These are phyloP conservation scores for Porphyra umbilicalis DNA, from an alignment of 31 red algal species.

Conservation along the genomic window DNA sequence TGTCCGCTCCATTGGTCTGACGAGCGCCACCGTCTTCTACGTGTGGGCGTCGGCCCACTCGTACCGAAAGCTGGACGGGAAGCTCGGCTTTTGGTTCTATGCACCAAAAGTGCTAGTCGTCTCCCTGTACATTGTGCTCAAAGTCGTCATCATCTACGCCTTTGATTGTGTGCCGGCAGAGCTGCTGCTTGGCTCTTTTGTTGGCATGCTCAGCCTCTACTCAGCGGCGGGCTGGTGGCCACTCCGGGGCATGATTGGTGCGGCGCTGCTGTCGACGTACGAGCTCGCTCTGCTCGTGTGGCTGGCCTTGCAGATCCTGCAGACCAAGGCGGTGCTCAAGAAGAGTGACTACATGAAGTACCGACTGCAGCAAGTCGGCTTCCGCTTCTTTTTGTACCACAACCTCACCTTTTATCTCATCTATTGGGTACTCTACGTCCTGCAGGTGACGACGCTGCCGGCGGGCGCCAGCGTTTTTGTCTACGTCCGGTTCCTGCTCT, in stretches of 20 bases:
- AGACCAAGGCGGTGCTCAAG: constrained; percentile 60
- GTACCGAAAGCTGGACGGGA: constrained; percentile 58
- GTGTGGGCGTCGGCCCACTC: constrained; percentile 83
- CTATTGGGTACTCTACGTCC: constrained; percentile 48
- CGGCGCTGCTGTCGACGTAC: constrained; percentile 41
- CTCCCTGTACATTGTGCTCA: constrained; percentile 42
- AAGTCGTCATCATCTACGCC: constrained; percentile 40
- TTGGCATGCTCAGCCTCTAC: constrained; percentile 70
- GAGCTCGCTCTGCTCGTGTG: constrained; percentile 38
- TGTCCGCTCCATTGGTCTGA: constrained; percentile 45
- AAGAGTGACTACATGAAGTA: constrained; percentile 74
- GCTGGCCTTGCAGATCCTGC: constrained; percentile 36
- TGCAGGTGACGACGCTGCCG: constrained; percentile 37
- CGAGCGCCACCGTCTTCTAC: constrained; percentile 59
- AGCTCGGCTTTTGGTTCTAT: constrained; percentile 62
- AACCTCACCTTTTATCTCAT: constrained; percentile 69
- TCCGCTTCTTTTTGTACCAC: constrained; percentile 88
- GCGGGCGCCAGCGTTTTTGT: constrained; percentile 48
- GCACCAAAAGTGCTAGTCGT: constrained; percentile 58
- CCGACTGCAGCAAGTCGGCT: constrained; percentile 71
- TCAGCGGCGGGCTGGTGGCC: constrained; percentile 50
- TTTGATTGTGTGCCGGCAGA: constrained; percentile 48
- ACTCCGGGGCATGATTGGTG: constrained; percentile 43
- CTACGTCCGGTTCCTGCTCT: constrained; percentile 9
- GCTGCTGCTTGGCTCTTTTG: constrained; percentile 49